phyloP scores from a whole-genome alignment of 768 basidiomycete species.

The Lactarius pseudohatsudake region DNA sequence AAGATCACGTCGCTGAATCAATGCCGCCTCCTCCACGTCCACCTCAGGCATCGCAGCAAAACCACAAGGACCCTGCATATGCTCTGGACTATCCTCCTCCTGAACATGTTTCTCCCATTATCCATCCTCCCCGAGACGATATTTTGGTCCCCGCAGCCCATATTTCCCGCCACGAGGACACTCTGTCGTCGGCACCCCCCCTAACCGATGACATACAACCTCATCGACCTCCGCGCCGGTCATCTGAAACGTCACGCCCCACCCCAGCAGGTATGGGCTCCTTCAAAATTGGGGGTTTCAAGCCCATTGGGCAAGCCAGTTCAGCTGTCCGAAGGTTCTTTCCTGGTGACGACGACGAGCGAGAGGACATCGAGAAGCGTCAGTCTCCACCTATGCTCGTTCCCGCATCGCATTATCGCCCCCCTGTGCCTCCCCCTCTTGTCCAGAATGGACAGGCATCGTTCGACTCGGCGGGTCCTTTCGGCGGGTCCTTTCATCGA shows the following conservation, averaged over 20 bases:
- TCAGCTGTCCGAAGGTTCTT: constrained; percentile 76
- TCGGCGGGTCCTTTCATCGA: constrained; percentile 22
- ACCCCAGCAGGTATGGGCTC: constrained; percentile 11
- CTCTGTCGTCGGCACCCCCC: constrained; percentile 5
- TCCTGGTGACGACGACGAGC: constrained; percentile 74
- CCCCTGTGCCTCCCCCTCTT: constrained; percentile 23
- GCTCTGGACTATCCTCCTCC: constrained; percentile 5
- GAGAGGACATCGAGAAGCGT: constrained; percentile 31
- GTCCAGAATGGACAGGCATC: constrained; percentile 22
- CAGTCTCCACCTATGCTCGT: constrained; percentile 21
- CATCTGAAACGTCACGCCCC: constrained; percentile 11
- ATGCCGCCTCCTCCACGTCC: constrained; percentile 30
- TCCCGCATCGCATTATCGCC: constrained; percentile 23
- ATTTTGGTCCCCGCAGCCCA: constrained; percentile 13
- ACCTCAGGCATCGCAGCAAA: constrained; percentile 7
- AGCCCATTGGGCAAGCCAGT: constrained; percentile 57
- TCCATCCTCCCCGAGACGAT: constrained; percentile 16
- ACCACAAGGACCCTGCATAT: constrained; percentile 3
- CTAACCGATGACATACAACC: constrained; percentile 13
- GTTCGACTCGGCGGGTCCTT: background rate
- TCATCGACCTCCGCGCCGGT: constrained; percentile 18
- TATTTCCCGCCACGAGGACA: constrained; percentile 18
- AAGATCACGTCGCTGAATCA: constrained; percentile 14
- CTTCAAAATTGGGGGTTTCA: constrained; percentile 56
- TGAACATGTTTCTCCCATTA: constrained; percentile 6